Conservation (phyloP, 345 rosid species). For the Rhizophora mangle region DNA sequence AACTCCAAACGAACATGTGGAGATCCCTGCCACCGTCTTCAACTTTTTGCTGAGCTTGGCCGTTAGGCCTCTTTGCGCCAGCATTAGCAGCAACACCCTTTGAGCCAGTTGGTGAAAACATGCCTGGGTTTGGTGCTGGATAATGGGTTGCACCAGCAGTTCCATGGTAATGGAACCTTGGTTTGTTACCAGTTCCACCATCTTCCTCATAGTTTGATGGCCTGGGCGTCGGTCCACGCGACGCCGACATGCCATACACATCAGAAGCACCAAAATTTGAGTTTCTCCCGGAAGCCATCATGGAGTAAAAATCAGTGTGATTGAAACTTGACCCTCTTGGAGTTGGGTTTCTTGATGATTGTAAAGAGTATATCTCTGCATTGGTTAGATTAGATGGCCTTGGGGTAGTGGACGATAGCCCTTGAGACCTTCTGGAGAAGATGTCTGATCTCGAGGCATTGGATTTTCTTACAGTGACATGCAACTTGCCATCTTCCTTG, state of each 20-base stretch:
- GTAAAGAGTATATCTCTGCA: slow-evolving; percentile 87
- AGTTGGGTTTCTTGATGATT: slow-evolving; percentile 72
- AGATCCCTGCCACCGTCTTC: slow-evolving; percentile 70
- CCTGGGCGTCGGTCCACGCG: slow-evolving; percentile 79
- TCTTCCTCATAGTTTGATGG: slow-evolving; percentile 89
- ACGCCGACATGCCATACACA: slow-evolving; percentile 52
- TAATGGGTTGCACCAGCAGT: slow-evolving; percentile 56
- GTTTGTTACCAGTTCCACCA: slow-evolving; percentile 30
- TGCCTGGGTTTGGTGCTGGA: slow-evolving; percentile 93
- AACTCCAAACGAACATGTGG: slow-evolving; percentile 98
- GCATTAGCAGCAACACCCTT: slow-evolving; percentile 35
- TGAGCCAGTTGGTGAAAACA: slow-evolving; percentile 70
- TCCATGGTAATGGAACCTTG: slow-evolving; percentile 50
- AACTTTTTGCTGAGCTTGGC: slow-evolving; percentile 35
- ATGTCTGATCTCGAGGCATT: slow-evolving; percentile 72
- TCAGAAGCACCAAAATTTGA: slow-evolving; percentile 78
- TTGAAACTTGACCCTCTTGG: slow-evolving; percentile 94
- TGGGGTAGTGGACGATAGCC: slow-evolving; percentile 61
- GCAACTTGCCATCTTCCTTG: slow-evolving; percentile 85
- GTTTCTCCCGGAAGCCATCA: slow-evolving; percentile 80
- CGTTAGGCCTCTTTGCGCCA: slow-evolving; percentile 42
- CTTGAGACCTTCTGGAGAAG: slow-evolving; percentile 57
- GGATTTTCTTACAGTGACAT: slow-evolving; percentile 81
- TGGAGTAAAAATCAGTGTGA: slow-evolving; percentile 76
- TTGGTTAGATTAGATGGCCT: slow-evolving; percentile 88